These are phyloP conservation scores for Hypericum androsaemum DNA, from an alignment of 345 rosid genomes.

Conservation along the genomic window DNA sequence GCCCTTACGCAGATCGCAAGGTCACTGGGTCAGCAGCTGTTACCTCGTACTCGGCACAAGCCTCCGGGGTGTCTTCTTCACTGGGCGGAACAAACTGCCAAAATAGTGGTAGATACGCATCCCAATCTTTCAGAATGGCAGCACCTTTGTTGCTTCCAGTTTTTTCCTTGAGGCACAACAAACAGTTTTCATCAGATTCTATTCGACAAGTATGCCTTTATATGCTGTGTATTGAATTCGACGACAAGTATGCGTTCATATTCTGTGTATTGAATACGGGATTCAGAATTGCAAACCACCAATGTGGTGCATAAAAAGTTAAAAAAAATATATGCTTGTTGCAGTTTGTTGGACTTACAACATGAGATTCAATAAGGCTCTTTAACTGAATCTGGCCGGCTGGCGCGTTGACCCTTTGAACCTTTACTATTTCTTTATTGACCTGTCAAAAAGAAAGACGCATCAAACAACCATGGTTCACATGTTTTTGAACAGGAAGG, in stretches of 20 bases:
- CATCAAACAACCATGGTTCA: no score
- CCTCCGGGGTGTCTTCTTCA: conserved; percentile 99
- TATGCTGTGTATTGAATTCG: no score
- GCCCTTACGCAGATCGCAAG: conserved; percentile 55
- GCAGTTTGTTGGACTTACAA: conserved; percentile 44
- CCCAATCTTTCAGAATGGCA: conserved; percentile 72
- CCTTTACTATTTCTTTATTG: conserved; percentile 86
- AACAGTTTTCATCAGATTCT: not conserved
- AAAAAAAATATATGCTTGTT: not conserved
- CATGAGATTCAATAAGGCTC: conserved; percentile 82
- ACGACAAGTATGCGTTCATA: no score
- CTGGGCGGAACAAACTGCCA: conserved; percentile 99
- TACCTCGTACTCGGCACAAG: conserved; percentile 60
- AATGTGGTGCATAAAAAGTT: not conserved
- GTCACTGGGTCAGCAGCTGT: conserved; percentile 59
- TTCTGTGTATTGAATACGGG: no score
- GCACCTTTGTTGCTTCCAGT: conserved; percentile 85
- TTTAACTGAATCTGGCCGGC: conserved; percentile 93
- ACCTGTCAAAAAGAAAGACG: conserved; percentile 32
- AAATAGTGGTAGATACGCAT: conserved; percentile 61
- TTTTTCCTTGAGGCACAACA: conserved; percentile 51
- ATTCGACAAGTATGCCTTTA: no score
- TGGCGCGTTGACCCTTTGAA: conserved; percentile 88
- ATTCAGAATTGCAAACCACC: not conserved
- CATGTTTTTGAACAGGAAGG: no score